Evolutionary conservation across 805 yeast genomes (phyloP).

Genomic region (Blastobotrys terrestris): DNA sequence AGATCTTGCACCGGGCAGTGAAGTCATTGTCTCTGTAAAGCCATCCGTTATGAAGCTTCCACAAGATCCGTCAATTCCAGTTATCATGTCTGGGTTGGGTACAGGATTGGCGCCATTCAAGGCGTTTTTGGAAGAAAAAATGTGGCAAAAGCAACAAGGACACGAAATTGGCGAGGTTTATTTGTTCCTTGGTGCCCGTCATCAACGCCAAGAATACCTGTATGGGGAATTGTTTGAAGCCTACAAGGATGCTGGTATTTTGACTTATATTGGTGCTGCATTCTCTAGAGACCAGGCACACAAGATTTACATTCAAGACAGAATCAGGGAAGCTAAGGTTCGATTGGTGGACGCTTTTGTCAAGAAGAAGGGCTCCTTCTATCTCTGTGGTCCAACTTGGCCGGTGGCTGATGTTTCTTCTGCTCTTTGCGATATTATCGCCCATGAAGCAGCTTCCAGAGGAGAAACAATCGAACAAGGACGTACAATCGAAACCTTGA

Average conservation of each 20-base stretch:
- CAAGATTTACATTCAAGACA: constrained; percentile 92
- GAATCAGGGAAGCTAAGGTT: constrained; percentile 69
- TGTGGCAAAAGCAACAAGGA: constrained; percentile 89
- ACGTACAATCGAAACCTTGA: constrained; percentile 83
- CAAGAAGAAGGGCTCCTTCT: constrained; percentile 77
- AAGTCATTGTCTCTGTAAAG: constrained; percentile 87
- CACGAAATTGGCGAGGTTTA: constrained; percentile 81
- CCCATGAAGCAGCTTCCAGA: constrained; percentile 58
- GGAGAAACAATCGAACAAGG: constrained; percentile 68
- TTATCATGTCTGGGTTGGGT: constrained; percentile 95
- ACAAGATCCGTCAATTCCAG: constrained; percentile 77
- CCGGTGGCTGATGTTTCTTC: constrained; percentile 95
- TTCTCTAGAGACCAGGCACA: constrained; percentile 96
- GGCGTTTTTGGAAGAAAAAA: constrained; percentile 92
- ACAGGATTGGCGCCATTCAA: constrained; percentile 98
- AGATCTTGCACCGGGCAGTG: constrained; percentile 71
- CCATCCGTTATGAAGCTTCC: constrained; percentile 98
- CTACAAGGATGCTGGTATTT: constrained; percentile 80
- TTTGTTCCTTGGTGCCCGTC: constrained; percentile 89
- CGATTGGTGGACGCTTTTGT: constrained; percentile 76
- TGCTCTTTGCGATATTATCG: constrained; percentile 76
- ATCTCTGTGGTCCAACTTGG: constrained; percentile 98
- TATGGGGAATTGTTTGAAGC: constrained; percentile 99
- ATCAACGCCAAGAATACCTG: constrained; percentile 88
- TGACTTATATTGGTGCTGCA: constrained; percentile 95